A percentile compares a stretch with the other conserved stretches of the same genome.
Evolutionary conservation across 2,329 filamentous ascomycete species (phyloP).

Genomic region (Exophiala sp.): DNA sequence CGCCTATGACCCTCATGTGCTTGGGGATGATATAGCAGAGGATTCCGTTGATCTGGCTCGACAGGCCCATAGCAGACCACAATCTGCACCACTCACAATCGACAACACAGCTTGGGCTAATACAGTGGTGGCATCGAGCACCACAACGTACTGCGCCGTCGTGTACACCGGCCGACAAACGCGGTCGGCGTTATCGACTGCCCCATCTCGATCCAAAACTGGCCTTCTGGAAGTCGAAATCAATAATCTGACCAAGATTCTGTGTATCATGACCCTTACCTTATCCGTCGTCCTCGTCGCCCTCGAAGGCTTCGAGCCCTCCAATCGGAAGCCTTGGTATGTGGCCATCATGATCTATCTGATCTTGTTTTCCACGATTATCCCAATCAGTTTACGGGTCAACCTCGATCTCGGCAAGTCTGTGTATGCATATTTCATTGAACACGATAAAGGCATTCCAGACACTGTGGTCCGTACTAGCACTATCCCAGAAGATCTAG

Average conservation of each 20-base stretch:
- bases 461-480: constrained; percentile 92
- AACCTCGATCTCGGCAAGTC: constrained; percentile 97
- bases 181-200: constrained; percentile 85
- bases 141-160: constrained; percentile 78
- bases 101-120: constrained; percentile 99
- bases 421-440: constrained; percentile 92
- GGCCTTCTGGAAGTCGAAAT: constrained; percentile 93
- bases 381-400: constrained; percentile 91
- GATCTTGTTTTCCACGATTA: constrained; percentile 97
- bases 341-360: constrained; percentile 97
- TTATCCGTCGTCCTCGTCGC: constrained; percentile 85
- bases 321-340: constrained; percentile 64
- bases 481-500: constrained; percentile 93
- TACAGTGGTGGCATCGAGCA: constrained; percentile 90
- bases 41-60: constrained; percentile 15
- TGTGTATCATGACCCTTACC: constrained; percentile 79
- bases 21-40: constrained; percentile 30
- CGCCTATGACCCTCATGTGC: constrained; percentile 42
- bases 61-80: constrained; percentile 18
- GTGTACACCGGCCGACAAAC: constrained; percentile 94
- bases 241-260: constrained; percentile 92
- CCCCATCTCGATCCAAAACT: constrained; percentile 85
- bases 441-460: constrained; percentile 80
- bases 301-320: constrained; percentile 67
- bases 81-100: constrained; percentile 70